phyloP scores from a whole-genome alignment of 2,329 filamentous ascomycete genomes.

The Phialocephala subalpina region DNA sequence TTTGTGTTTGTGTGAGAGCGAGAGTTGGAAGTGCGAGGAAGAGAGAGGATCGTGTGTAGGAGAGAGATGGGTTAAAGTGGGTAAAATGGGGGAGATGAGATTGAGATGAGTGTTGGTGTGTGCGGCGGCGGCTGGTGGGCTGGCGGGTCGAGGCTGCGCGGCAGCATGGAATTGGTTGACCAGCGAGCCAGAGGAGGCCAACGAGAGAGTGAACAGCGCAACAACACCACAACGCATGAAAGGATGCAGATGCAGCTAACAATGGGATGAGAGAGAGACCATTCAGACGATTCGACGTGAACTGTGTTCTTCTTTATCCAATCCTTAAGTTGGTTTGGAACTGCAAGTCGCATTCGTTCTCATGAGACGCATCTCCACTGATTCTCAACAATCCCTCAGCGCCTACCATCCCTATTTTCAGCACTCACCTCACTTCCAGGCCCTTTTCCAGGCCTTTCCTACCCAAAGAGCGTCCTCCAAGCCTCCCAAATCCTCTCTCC shows the following conservation, averaged over 20 bases:
- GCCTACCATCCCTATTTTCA: constrained; percentile 1
- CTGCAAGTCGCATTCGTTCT: background rate
- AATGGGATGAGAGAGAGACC: constrained; percentile 5
- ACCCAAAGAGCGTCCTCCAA: background rate
- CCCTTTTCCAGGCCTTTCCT: background rate
- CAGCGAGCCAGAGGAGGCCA: background rate
- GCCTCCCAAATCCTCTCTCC: background rate
- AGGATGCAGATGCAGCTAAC: background rate
- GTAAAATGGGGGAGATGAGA: constrained; percentile 2
- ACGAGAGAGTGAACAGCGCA: background rate
- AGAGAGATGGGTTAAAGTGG: constrained; percentile 1
- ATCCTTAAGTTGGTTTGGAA: background rate
- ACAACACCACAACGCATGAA: background rate
- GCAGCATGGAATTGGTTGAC: constrained; percentile 8
- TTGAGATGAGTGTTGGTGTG: background rate
- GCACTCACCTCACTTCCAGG: background rate
- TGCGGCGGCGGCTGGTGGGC: background rate
- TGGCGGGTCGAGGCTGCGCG: background rate
- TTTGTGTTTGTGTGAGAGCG: background rate
- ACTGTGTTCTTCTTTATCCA: background rate
- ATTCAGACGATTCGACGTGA: background rate
- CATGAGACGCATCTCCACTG: background rate
- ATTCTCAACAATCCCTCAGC: background rate
- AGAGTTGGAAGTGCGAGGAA: background rate
- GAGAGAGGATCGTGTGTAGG: background rate